A percentile compares a stretch with the other conserved stretches of the same genome.
These are phyloP conservation scores for Taphrina pruni DNA, from an alignment of 1,139 yeast species.

Conservation along the genomic window DNA sequence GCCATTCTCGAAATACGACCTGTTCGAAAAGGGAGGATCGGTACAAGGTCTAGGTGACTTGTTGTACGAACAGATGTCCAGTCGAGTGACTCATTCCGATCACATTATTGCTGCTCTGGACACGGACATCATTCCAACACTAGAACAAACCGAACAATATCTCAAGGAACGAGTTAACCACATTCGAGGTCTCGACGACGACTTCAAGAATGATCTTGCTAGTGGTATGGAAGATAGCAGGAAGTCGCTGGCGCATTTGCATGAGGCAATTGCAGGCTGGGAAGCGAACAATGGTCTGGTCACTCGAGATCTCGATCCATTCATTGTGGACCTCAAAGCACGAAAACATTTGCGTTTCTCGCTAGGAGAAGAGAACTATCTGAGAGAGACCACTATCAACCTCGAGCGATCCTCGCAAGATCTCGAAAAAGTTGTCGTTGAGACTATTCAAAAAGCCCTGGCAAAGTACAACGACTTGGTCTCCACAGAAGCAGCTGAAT, in stretches of 20 bases:
- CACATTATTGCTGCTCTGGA: slow-evolving; percentile 63
- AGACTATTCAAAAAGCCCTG: slow-evolving; percentile 82
- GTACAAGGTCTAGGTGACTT: slow-evolving; percentile 31
- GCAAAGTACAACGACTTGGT: slow-evolving; percentile 71
- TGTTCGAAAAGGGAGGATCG: slow-evolving; percentile 35
- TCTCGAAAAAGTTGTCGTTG: slow-evolving; percentile 83
- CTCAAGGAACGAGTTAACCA: slow-evolving; percentile 83
- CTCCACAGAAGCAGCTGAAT: slow-evolving; percentile 71
- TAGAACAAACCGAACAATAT: slow-evolving; percentile 84
- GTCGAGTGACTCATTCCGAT: slow-evolving; percentile 35
- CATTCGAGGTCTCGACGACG: slow-evolving; percentile 78
- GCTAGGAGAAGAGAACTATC: slow-evolving; percentile 78
- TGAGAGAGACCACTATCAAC: slow-evolving; percentile 86
- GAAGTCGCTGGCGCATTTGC: slow-evolving; percentile 43
- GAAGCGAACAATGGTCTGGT: slow-evolving; percentile 51
- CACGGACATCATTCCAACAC: slow-evolving; percentile 73
- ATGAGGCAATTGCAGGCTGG: slow-evolving; percentile 46
- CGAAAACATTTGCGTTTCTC: slow-evolving; percentile 81
- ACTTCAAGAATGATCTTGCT: slow-evolving; percentile 75
- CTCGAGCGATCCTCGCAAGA: slow-evolving; percentile 87
- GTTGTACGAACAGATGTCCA: slow-evolving; percentile 20
- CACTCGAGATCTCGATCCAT: slow-evolving; percentile 74
- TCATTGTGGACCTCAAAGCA: slow-evolving; percentile 68
- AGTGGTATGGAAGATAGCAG: slow-evolving; percentile 70
- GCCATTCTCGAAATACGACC: slow-evolving; percentile 24